phyloP scores from a whole-genome alignment of 441 rosid genomes.

The Syzygium malaccense region DNA sequence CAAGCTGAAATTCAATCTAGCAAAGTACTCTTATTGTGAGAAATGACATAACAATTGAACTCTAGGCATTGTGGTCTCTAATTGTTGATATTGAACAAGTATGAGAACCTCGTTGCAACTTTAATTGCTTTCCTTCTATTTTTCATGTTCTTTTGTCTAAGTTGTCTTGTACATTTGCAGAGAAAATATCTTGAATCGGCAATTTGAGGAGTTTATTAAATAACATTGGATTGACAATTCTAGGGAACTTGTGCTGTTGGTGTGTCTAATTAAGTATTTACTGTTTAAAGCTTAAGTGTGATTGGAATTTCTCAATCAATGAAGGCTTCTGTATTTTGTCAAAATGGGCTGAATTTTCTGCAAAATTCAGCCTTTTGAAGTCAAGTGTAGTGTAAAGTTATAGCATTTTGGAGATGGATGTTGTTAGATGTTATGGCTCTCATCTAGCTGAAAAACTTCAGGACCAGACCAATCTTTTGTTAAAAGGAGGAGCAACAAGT shows the following conservation, averaged over 20 bases:
- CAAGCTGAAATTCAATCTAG: background rate
- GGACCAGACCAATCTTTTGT: background rate
- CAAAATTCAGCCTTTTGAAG: background rate
- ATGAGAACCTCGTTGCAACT: background rate
- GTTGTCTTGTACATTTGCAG: background rate
- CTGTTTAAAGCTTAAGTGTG: background rate
- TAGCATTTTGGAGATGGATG: background rate
- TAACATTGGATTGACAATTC: background rate
- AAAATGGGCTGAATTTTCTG: background rate
- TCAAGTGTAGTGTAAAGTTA: background rate
- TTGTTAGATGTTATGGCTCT: background rate
- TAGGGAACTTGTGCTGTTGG: background rate
- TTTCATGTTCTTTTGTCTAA: background rate
- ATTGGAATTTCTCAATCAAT: background rate
- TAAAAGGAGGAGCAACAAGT: background rate
- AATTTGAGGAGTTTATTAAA: background rate
- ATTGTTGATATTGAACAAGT: background rate
- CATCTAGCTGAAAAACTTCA: background rate
- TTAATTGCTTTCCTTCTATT: background rate
- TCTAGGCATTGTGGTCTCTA: background rate
- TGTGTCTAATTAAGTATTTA: background rate
- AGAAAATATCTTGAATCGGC: background rate
- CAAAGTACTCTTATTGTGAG: background rate
- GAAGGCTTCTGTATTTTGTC: background rate
- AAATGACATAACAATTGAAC: background rate